phyloP scores from a whole-genome alignment of 1,139 yeast species.

The Citeromyces siamensis region DNA sequence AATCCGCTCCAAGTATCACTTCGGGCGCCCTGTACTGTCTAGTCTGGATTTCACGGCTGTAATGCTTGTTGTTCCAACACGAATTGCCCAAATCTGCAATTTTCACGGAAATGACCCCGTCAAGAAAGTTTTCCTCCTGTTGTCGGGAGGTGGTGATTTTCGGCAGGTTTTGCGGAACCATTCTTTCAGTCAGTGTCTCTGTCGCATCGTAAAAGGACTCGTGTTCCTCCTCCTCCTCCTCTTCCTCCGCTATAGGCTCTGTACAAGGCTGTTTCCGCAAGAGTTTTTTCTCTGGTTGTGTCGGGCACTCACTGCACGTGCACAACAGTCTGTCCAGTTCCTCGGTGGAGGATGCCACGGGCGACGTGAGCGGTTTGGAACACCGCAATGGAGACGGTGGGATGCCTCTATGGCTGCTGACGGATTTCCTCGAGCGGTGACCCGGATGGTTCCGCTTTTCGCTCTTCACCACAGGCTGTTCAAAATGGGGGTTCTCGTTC shows the following conservation, averaged over 20 bases:
- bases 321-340: slow-evolving; percentile 2
- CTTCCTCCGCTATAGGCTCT: slow-evolving; percentile 1
- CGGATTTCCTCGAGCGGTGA: slow-evolving; percentile 7
- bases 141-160: slow-evolving; percentile 18
- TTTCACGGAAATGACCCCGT: slow-evolving; percentile 37
- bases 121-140: slow-evolving; percentile 21
- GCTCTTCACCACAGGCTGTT: slow-evolving; percentile 25
- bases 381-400: slow-evolving; percentile 56
- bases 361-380: slow-evolving; percentile 29
- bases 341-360: slow-evolving; percentile 17
- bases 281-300: background rate
- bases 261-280: background rate
- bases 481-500: slow-evolving; percentile 12
- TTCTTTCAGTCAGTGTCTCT: background rate
- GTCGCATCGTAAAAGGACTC: background rate
- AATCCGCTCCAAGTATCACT: slow-evolving; percentile 48
- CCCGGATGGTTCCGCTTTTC: slow-evolving; percentile 11
- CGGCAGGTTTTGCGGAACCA: background rate
- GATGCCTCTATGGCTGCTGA: slow-evolving; percentile 43
- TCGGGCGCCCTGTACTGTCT: slow-evolving; percentile 83
- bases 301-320: background rate
- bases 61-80: slow-evolving; percentile 61
- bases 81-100: slow-evolving; percentile 86
- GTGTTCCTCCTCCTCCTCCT: slow-evolving; percentile 6
- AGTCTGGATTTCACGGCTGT: slow-evolving; percentile 78